Evolutionary conservation across 1,139 yeast species (phyloP).

Genomic region (Debaryomycetaceae sp.): DNA sequence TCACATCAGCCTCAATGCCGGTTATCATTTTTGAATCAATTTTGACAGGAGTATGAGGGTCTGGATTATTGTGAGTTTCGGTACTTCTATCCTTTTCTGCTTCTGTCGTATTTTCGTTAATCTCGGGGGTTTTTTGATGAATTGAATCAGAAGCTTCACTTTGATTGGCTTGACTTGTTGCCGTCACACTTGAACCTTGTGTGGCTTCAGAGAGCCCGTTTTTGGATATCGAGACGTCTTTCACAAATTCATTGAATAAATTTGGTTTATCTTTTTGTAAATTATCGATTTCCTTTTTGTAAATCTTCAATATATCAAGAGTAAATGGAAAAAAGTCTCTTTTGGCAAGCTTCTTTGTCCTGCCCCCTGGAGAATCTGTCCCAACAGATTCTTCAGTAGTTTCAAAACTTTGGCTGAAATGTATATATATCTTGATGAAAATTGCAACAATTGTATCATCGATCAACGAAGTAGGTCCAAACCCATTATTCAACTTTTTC

Average conservation of each 20-base stretch:
- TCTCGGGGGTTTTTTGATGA: no score
- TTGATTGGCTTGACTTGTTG: no score
- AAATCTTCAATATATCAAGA: constrained; percentile 29
- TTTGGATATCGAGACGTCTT: neutral
- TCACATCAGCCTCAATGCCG: no score
- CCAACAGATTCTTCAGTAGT: neutral
- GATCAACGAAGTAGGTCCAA: constrained; percentile 73
- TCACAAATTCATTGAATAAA: constrained; percentile 29
- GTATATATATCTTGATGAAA: constrained; percentile 50
- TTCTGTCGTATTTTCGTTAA: no score
- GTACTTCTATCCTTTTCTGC: no score
- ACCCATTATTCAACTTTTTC: constrained; percentile 73
- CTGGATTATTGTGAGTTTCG: no score
- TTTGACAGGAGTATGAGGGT: no score
- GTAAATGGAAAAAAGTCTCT: constrained; percentile 44
- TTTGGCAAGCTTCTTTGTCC: constrained; percentile 39
- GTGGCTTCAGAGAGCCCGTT: neutral
- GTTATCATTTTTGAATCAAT: no score
- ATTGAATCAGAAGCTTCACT: no score
- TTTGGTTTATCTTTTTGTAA: constrained; percentile 29
- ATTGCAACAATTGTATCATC: constrained; percentile 73
- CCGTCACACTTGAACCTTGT: no score
- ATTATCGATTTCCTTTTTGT: constrained; percentile 30
- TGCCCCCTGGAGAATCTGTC: constrained; percentile 31
- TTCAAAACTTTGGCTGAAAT: constrained; percentile 11